Percentiles rank a stretch among this genome's conserved stretches.
These are phyloP conservation scores for Silene conica DNA, from an alignment of 148 eudicot species.

Conservation along the genomic window DNA sequence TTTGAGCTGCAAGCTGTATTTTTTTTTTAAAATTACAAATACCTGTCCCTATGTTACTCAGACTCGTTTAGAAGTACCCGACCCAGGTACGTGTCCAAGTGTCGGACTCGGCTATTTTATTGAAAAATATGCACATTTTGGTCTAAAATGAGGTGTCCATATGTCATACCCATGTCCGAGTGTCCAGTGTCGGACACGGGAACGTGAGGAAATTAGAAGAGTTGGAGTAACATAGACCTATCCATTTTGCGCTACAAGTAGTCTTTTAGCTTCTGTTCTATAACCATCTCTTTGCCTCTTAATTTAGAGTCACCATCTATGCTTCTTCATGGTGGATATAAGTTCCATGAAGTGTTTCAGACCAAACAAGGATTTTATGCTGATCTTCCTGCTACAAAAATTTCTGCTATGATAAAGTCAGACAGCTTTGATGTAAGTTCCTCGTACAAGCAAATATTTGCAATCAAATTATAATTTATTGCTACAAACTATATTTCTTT, in stretches of 20 bases:
- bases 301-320: slow-evolving; percentile 48
- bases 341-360: slow-evolving; percentile 84
- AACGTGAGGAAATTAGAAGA: no score
- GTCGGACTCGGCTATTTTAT: no score
- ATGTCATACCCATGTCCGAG: no score
- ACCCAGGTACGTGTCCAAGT: no score
- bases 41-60: no score
- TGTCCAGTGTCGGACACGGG: no score
- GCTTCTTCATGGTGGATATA: slow-evolving; percentile 53
- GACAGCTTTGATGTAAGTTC: slow-evolving; percentile 77
- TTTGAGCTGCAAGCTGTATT: no score
- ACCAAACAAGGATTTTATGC: slow-evolving; percentile 59
- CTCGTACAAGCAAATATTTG: background rate
- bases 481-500: slow-evolving; percentile 1
- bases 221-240: no score
- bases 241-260: background rate
- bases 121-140: no score
- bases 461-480: background rate
- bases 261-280: slow-evolving; percentile 2
- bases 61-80: no score
- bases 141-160: no score
- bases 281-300: background rate
- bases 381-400: slow-evolving; percentile 69
- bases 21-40: no score
- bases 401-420: slow-evolving; percentile 83